phyloP scores from a whole-genome alignment of 441 rosid species.

The Pelargonium cotyledonis region DNA sequence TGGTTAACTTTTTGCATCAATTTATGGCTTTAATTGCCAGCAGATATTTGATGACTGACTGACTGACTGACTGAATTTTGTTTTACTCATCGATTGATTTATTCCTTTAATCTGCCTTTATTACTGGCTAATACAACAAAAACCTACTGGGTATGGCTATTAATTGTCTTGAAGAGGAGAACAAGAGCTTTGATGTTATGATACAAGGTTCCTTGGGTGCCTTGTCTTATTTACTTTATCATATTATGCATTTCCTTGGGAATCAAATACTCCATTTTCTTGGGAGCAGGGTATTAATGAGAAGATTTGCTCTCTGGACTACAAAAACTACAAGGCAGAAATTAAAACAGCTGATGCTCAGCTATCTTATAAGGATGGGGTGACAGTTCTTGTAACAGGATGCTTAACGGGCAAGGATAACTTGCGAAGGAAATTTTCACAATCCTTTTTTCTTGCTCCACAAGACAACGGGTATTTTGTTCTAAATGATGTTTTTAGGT shows the following conservation, averaged over 20 bases:
- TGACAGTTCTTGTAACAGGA: slow-evolving; percentile 58
- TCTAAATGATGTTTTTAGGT: slow-evolving; percentile 57
- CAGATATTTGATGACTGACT: no score
- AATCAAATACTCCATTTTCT: slow-evolving; percentile 18
- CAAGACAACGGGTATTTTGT: slow-evolving; percentile 61
- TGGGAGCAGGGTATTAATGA: slow-evolving; percentile 51
- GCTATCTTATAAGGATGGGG: slow-evolving; percentile 46
- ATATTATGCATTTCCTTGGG: not conserved
- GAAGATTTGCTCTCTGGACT: slow-evolving; percentile 51
- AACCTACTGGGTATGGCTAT: no score
- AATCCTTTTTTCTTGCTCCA: slow-evolving; percentile 67
- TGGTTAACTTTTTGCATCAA: no score
- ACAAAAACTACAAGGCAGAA: slow-evolving; percentile 45
- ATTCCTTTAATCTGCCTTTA: no score
- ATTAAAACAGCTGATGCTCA: slow-evolving; percentile 65
- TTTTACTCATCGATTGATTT: no score
- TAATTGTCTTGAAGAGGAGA: no score
- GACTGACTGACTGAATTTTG: no score
- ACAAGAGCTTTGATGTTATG: no score
- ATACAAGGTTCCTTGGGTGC: no score
- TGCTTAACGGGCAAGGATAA: slow-evolving; percentile 51
- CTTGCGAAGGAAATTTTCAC: slow-evolving; percentile 50
- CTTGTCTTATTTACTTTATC: not conserved
- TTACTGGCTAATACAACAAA: no score
- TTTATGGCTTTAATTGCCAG: no score